phyloP scores from a whole-genome alignment of 2,329 filamentous ascomycete genomes.

The Colletotrichum cuscutae region DNA sequence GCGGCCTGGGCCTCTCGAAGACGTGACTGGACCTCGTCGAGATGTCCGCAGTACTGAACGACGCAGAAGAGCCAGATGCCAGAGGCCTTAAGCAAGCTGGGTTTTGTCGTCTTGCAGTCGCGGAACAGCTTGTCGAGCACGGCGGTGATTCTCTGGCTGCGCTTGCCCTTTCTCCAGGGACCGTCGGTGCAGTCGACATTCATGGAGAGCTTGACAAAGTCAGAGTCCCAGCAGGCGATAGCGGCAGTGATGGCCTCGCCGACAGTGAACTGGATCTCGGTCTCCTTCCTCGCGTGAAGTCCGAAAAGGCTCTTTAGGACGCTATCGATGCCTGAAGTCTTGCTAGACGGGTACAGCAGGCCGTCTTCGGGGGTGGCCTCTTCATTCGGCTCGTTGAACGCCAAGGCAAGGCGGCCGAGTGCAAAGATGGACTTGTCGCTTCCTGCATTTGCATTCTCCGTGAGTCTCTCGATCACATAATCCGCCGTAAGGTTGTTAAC shows the following conservation, averaged over 20 bases:
- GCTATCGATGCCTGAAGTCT: constrained; percentile 26
- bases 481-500: constrained; percentile 44
- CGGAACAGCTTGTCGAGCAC: constrained; percentile 78
- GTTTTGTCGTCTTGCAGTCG: constrained; percentile 87
- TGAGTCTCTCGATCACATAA: constrained; percentile 70
- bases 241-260: constrained; percentile 88
- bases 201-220: constrained; percentile 77
- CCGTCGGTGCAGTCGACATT: constrained; percentile 72
- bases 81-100: constrained; percentile 88
- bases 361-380: constrained; percentile 37
- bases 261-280: constrained; percentile 89
- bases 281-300: constrained; percentile 85
- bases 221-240: constrained; percentile 84
- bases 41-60: constrained; percentile 87
- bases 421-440: constrained; percentile 85
- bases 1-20: constrained; percentile 84
- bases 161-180: constrained; percentile 50
- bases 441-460: constrained; percentile 78
- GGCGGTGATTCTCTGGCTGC: constrained; percentile 24
- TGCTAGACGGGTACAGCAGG: constrained; percentile 16
- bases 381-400: constrained; percentile 55
- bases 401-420: constrained; percentile 79
- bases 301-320: constrained; percentile 73
- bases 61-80: constrained; percentile 95
- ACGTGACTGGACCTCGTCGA: constrained; percentile 77